Evolutionary conservation across 2,329 filamentous ascomycete species (phyloP).

Genomic region (Aureobasidium sp.): DNA sequence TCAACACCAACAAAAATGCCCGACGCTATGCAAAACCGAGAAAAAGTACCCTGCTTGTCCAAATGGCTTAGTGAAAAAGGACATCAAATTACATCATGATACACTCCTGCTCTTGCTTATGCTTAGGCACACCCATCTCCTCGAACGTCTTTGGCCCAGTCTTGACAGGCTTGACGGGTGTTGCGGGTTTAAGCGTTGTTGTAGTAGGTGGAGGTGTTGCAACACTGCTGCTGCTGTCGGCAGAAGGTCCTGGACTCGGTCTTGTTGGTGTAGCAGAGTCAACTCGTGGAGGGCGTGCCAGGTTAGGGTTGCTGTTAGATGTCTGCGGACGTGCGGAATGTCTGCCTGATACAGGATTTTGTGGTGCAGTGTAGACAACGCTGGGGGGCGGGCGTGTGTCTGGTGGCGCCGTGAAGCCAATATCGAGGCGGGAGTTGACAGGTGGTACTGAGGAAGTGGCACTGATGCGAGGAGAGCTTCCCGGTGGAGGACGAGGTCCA

Average conservation of each 20-base stretch:
- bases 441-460: slow-evolving; percentile 15
- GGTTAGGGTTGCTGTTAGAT: background rate
- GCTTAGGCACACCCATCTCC: slow-evolving; percentile 89
- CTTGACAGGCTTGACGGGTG: slow-evolving; percentile 2
- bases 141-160: slow-evolving; percentile 94
- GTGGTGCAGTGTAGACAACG: background rate
- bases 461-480: slow-evolving; percentile 18
- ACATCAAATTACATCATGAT: slow-evolving; percentile 40
- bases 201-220: background rate
- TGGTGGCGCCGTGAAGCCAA: slow-evolving; percentile 37
- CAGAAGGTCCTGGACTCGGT: background rate
- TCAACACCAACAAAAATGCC: too few relatives aligned
- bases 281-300: background rate
- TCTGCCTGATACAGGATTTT: background rate
- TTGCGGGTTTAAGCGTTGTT: background rate
- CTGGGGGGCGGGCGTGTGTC: slow-evolving; percentile 38
- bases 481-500: background rate
- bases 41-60: too few relatives aligned
- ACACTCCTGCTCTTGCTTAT: slow-evolving; percentile 81
- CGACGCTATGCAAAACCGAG: too few relatives aligned
- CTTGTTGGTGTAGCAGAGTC: background rate
- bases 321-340: background rate
- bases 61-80: too few relatives aligned
- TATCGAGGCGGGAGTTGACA: slow-evolving; percentile 27
- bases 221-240: background rate